Base-by-base conservation (phyloP, 208 protist species). In the Leptomonas pyrrhocoris region DNA sequence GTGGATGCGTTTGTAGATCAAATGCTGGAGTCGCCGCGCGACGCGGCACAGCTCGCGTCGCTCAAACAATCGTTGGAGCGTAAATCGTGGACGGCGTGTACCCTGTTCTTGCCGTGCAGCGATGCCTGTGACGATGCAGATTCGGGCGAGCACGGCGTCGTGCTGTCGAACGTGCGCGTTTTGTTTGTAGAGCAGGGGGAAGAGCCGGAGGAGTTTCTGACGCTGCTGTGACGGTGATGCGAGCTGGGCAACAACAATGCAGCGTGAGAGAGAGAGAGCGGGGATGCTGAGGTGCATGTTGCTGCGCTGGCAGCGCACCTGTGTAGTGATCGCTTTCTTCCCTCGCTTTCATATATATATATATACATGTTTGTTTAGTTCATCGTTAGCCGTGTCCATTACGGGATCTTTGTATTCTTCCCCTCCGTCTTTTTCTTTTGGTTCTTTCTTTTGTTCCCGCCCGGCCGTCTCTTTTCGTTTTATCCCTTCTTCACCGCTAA, bases 191-290 rank as follows among this genome's bases (percentile, higher is more conserved):
- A 78, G 42, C 74, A 92, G 50, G 80, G 82, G 4, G 72, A 90
- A 27, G 88, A 96, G 59, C 91, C 91, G 13, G 82, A 89, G 54
- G 87, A 90, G 46, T 75, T 96, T 23, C 40, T 96, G 27, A 71
- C 85, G 50, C 54, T 77, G 8, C 28, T 86, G 36, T 79, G 36
- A 58, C 34, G 40, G n/a, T n/a, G n/a, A n/a, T n/a, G n/a, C n/a
- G n/a, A n/a, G n/a, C n/a, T n/a, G n/a, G 54, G 50, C 36, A 48
- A 55, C 76, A 76, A 56, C 2, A 2, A 50, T 18, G 4, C 49
- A 25, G n/a, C 2, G 7, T 15, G 7, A 43, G 16, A 4, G 19
- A 55, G 13, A 51, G 27, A 48, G 62, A 72, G 50, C 7, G 31
- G 16, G 43, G 23, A 61, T 12, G 43, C 68, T 18, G 13, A 42